phyloP scores from a whole-genome alignment of 371 early-diverging fungal genomes.

The Mortierella sp. region DNA sequence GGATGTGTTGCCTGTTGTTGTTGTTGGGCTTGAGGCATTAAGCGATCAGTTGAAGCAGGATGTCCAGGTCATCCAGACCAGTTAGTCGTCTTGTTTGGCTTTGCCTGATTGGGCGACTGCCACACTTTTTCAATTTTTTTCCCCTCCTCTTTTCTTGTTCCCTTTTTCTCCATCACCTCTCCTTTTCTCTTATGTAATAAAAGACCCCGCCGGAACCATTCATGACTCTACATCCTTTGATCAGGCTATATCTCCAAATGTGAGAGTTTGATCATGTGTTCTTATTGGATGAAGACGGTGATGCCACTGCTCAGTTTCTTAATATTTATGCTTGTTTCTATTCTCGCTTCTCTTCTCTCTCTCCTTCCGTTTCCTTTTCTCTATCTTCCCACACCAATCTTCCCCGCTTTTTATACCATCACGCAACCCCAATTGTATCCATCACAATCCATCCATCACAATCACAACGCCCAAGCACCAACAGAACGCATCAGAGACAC shows the following conservation, averaged over 20 bases:
- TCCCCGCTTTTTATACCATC: too few relatives aligned
- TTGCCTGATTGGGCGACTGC: background rate
- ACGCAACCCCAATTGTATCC: too few relatives aligned
- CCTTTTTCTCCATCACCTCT: background rate
- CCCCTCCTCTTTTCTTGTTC: background rate
- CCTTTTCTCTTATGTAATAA: conserved; percentile 6
- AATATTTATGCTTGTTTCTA: too few relatives aligned
- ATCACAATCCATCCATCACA: background rate
- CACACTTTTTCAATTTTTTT: background rate
- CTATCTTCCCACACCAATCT: background rate
- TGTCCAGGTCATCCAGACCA: conserved; percentile 27
- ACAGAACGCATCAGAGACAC: too few relatives aligned
- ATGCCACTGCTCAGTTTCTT: too few relatives aligned
- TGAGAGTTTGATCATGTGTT: too few relatives aligned
- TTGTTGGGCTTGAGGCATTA: conserved; percentile 33
- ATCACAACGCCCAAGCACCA: background rate
- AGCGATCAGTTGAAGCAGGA: conserved; percentile 36
- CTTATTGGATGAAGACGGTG: background rate
- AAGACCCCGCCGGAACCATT: background rate
- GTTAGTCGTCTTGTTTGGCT: conserved; percentile 9
- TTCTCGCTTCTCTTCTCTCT: background rate
- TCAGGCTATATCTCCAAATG: too few relatives aligned
- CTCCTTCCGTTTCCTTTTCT: background rate
- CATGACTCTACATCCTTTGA: background rate
- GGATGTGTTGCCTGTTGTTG: conserved; percentile 18